Evolutionary conservation across 2,329 filamentous ascomycete genomes (phyloP).

Genomic region (Alternaria panax): DNA sequence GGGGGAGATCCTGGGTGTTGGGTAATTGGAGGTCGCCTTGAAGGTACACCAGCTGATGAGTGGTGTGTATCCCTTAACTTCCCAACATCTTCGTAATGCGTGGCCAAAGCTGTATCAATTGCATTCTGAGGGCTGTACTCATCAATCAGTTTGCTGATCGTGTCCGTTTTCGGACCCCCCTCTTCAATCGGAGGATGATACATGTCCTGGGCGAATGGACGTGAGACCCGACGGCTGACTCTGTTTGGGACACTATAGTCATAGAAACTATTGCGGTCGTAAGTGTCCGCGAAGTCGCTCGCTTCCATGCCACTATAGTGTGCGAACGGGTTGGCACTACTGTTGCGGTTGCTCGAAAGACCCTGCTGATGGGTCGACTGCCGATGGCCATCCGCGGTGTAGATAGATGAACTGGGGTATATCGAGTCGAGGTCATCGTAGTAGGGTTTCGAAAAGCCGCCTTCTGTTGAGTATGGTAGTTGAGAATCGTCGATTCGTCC

Average conservation of each 20-base stretch:
- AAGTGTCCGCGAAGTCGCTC: conserved; percentile 21
- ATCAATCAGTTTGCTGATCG: conserved; percentile 45
- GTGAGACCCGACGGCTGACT: conserved; percentile 19
- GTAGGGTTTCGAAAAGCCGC: conserved; percentile 26
- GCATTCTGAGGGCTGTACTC: conserved; percentile 29
- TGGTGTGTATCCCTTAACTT: neutral
- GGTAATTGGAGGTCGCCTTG: conserved; percentile 15
- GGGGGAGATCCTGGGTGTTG: conserved; percentile 34
- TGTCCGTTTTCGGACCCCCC: conserved; percentile 38
- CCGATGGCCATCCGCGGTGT: conserved; percentile 34
- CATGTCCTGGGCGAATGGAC: conserved; percentile 20
- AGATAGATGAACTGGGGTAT: conserved; percentile 43
- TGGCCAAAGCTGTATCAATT: conserved; percentile 9
- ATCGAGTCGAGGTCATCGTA: conserved; percentile 43
- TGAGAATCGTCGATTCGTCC: conserved; percentile 22
- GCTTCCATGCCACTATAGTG: conserved; percentile 25
- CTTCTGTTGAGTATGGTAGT: conserved; percentile 17
- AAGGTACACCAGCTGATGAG: neutral
- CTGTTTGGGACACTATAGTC: conserved; percentile 18
- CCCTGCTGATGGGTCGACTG: conserved; percentile 33
- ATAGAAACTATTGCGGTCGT: conserved; percentile 24
- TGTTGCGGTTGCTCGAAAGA: conserved; percentile 26
- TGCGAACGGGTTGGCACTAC: conserved; percentile 31
- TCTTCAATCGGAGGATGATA: conserved; percentile 19
- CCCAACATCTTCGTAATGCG: neutral